Evolutionary conservation across 2,329 filamentous ascomycete genomes (phyloP).

Genomic region (Neobulgaria alba): DNA sequence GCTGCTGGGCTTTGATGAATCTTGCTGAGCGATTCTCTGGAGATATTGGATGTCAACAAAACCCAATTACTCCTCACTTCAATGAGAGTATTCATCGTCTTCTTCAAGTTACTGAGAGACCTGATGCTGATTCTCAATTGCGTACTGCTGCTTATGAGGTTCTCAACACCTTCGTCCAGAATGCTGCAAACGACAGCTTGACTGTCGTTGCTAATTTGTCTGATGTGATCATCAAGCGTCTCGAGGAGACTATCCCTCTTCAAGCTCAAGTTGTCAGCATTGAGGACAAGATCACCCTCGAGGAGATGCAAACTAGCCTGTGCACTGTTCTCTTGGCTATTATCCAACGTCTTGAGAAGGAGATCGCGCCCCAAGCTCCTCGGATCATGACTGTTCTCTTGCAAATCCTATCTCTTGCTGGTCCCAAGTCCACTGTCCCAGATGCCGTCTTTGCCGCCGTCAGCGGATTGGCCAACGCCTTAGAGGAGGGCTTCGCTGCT

Average conservation of each 20-base stretch:
- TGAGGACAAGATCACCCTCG: conserved; percentile 89
- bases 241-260: conserved; percentile 83
- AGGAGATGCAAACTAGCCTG: conserved; percentile 96
- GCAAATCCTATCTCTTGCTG: conserved; percentile 67
- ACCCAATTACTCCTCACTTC: conserved; percentile 86
- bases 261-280: conserved; percentile 92
- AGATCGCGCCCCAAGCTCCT: conserved; percentile 83
- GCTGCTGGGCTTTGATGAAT: conserved; percentile 99
- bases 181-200: conserved; percentile 80
- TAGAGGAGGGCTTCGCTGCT: conserved; percentile 88
- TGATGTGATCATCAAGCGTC: conserved; percentile 79
- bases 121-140: conserved; percentile 77
- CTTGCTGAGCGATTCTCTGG: conserved; percentile 91
- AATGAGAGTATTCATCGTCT: conserved; percentile 83
- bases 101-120: conserved; percentile 73
- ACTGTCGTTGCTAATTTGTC: conserved; percentile 72
- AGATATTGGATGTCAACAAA: conserved; percentile 66
- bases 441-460: conserved; percentile 90
- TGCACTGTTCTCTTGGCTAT: conserved; percentile 87
- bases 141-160: conserved; percentile 97
- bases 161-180: conserved; percentile 87
- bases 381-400: conserved; percentile 88
- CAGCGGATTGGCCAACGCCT: conserved; percentile 80
- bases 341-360: conserved; percentile 81
- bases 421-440: conserved; percentile 84